phyloP scores from a whole-genome alignment of 345 rosid genomes.

The Lenwebbia sp. region DNA sequence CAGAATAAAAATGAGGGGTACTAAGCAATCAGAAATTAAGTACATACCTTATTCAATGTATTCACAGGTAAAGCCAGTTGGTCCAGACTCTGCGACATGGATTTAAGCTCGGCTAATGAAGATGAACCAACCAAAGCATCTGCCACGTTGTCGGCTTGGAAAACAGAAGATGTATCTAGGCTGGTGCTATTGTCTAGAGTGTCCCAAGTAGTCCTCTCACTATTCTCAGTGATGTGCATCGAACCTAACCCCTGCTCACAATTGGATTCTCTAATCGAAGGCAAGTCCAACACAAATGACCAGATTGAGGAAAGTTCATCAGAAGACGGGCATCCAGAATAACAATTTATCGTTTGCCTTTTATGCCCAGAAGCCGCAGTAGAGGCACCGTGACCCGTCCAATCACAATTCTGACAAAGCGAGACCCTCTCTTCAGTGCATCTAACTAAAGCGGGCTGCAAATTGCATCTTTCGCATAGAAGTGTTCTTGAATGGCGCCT shows the following conservation, averaged over 20 bases:
- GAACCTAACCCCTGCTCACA: conserved; percentile 76
- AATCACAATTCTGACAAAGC: conserved; percentile 93
- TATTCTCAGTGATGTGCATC: conserved; percentile 66
- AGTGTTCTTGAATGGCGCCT: conserved; percentile 77
- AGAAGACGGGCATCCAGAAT: conserved; percentile 91
- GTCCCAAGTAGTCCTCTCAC: conserved; percentile 10
- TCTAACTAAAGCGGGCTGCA: conserved; percentile 68
- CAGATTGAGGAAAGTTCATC: conserved; percentile 80
- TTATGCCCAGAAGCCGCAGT: conserved; percentile 41
- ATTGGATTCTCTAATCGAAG: conserved; percentile 38
- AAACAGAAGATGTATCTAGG: conserved; percentile 21
- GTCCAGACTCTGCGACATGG: conserved; percentile 23
- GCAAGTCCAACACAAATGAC: conserved; percentile 55
- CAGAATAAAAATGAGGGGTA: not conserved
- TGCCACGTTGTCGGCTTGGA: conserved; percentile 14
- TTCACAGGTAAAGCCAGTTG: conserved; percentile 29
- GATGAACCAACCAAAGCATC: conserved; percentile 27
- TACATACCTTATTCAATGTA: conserved; percentile 46
- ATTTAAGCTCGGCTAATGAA: conserved; percentile 28
- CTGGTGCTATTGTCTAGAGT: conserved; percentile 18
- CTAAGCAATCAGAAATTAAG: not conserved
- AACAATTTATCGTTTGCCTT: conserved; percentile 69
- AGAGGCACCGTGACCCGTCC: conserved; percentile 51
- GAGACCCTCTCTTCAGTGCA: conserved; percentile 64
- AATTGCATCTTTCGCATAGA: conserved; percentile 78